These are phyloP conservation scores for Aspergillus affinis DNA, from an alignment of 495 filamentous ascomycete species.

Conservation along the genomic window DNA sequence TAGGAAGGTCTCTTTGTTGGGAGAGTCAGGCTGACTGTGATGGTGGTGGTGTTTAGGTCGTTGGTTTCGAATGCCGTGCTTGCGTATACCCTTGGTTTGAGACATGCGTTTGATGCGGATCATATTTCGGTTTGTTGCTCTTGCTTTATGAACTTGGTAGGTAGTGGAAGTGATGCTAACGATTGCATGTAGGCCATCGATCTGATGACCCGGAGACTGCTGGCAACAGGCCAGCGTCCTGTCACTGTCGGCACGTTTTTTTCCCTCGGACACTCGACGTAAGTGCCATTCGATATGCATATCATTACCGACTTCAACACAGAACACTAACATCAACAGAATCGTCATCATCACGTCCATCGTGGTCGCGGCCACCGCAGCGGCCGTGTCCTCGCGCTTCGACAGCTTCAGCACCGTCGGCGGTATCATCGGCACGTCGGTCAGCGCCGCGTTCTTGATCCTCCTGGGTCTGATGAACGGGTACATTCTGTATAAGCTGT, in stretches of 20 bases:
- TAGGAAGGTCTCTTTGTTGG: too few relatives aligned
- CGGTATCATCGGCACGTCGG: constrained; percentile 76
- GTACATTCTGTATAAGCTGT: constrained; percentile 78
- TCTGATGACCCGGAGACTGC: constrained; percentile 88
- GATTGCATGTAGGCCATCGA: constrained; percentile 72
- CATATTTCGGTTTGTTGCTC: constrained; percentile 69
- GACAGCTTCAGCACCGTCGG: constrained; percentile 79
- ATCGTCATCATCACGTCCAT: constrained; percentile 90
- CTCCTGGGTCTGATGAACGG: constrained; percentile 79
- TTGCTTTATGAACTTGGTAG: too few relatives aligned
- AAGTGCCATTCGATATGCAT: constrained; percentile 16
- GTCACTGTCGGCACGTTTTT: constrained; percentile 97
- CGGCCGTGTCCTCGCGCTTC: constrained; percentile 76
- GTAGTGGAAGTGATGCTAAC: constrained; percentile 3
- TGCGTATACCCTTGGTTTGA: constrained; percentile 84
- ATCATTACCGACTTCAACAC: not conserved
- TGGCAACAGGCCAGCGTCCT: constrained; percentile 80
- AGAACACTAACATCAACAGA: constrained; percentile 26
- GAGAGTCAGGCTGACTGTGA: too few relatives aligned
- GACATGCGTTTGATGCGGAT: constrained; percentile 94
- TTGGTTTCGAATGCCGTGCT: constrained; percentile 78
- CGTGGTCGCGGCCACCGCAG: constrained; percentile 85
- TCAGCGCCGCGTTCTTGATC: constrained; percentile 79
- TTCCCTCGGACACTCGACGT: constrained; percentile 88
- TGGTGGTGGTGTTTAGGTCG: constrained; percentile 36